These are phyloP conservation scores for Fabrea salina DNA, from an alignment of 169 alveolate species.

Conservation along the genomic window DNA sequence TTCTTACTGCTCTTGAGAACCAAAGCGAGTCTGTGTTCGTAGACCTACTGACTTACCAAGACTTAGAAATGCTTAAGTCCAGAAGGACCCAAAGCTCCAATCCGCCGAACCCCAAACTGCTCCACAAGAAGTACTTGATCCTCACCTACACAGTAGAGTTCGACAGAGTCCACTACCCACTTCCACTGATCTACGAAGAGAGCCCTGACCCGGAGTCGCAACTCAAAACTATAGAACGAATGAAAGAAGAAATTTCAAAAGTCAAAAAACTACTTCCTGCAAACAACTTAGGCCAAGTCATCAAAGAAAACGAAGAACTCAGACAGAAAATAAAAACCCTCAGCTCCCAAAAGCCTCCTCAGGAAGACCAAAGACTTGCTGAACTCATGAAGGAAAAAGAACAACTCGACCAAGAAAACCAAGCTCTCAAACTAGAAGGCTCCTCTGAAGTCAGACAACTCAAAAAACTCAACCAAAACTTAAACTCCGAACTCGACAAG, in stretches of 20 bases:
- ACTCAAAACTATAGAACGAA: slow-evolving; percentile 8
- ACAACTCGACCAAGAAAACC: slow-evolving; percentile 26
- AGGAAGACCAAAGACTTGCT: slow-evolving; percentile 11
- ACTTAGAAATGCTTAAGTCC: slow-evolving; percentile 42
- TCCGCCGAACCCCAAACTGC: slow-evolving; percentile 26
- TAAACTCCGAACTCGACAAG: slow-evolving; percentile 20
- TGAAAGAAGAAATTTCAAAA: neutral
- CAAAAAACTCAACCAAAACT: slow-evolving; percentile 15
- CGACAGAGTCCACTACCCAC: slow-evolving; percentile 72
- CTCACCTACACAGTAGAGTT: slow-evolving; percentile 53
- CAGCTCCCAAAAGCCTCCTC: too few species aligned
- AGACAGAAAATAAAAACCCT: slow-evolving; percentile 21
- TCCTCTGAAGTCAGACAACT: neutral
- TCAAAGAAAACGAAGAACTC: slow-evolving; percentile 28
- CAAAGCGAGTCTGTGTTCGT: slow-evolving; percentile 43
- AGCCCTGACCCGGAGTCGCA: slow-evolving; percentile 4
- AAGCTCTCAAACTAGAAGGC: slow-evolving; percentile 13
- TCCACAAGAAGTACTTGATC: slow-evolving; percentile 54
- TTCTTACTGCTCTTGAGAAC: slow-evolving; percentile 44
- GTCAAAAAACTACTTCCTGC: neutral
- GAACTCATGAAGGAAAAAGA: slow-evolving; percentile 4
- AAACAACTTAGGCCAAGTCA: neutral
- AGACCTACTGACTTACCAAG: slow-evolving; percentile 56
- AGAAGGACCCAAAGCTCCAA: slow-evolving; percentile 29
- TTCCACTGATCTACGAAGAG: slow-evolving; percentile 57